Evolutionary conservation across 2,329 filamentous ascomycete genomes (phyloP), one percentile per base, ranked within the genome.

Genomic region (Chaetomium strumarium): DNA sequence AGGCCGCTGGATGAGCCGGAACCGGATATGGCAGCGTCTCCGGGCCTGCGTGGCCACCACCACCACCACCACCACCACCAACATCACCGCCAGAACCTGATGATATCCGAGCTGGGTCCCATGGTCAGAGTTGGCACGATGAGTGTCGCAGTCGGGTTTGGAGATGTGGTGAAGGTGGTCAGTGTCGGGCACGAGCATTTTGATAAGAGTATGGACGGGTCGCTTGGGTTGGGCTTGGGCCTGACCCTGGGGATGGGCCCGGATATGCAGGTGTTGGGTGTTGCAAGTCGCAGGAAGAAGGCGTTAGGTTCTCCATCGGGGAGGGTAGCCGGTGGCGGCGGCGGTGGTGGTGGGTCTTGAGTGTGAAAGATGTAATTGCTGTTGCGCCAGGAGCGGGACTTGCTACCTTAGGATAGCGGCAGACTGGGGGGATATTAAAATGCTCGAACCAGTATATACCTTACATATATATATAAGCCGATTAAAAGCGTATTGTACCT

Each of bases 131-230:
- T 89, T 1, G 86, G 86, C 12, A 76, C 78, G 44, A 75, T 77
- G 42, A 85, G 83, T 46, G 75, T 88, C 3, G 87, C 81, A 0
- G 77, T 91, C 30, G 85, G 79, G 0, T 81, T 90, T 54, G 88
- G 86, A 12, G 87, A 90, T 59, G 75, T 81, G 1, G 75, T 90
- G 62, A 90, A 90, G 68, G 71, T 90, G 46, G 76, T 90, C 51
- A 81, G 79, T 2, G 72, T 85, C 6, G 85, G 84, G 6, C 77
- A 80, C 57, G 84, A 86, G 63, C 73, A 79, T 31, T 86, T 85
- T 60, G 80, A 84, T 40, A 69, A 2, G 67, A 70, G 37, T 58
- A 63, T 11, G 51, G 13, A 58, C 61, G 62, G 51, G 38, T 64
- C 66, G 59, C 16, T 62, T 58, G 49, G 56, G 3, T 13, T 33